Base-by-base conservation (phyloP, 1,139 yeast genomes). In the Blastobotrys aristatus region DNA sequence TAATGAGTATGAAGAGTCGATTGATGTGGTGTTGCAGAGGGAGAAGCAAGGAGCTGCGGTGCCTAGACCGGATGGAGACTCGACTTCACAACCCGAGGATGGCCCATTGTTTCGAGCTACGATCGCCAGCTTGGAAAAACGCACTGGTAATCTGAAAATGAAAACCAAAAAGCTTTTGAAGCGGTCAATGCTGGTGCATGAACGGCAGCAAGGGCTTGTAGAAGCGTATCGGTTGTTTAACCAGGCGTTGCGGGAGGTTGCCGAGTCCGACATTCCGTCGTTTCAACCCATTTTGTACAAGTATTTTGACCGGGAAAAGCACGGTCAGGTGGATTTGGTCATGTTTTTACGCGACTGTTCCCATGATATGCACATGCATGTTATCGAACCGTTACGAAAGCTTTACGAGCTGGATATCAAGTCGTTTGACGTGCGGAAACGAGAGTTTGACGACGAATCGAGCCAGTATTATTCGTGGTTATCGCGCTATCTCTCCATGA, bases 391-490 rank as follows among this genome's bases (percentile, higher is more conserved):
- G 7, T 52, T 72, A 46, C 59, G 66, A 43, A 56, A 58, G 44
- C 54, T 69, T 45, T 69, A 72, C 57, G 75, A 77, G 50, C 58
- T 63, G 55, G 70, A 68, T 46, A 59, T 71, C 54, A 70, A 72
- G 56, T 51, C 64, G 7, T 69, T 69, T 46, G 75, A 72, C 40
- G 50, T 58, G 21, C 65, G 72, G 43, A 76, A 74, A 57, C 76
- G 79, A 48, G 76, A 72, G 38, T 85, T 85, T 63, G 94, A 85
- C 57, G 84, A 77, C 45, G 84, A 80, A 52, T 79, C 89, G 1
- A 77, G 81, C 51, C 88, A 82, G 47, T 87, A 78, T 62, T 86
- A 87, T 60, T 76, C 77, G 34, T 85, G 92, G 89, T 67, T 84
- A 37, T 77, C 84, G 44, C 77, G 84, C 52, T 80, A 82, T 54